Evolutionary conservation across 2,329 filamentous ascomycete genomes (phyloP), one percentile per base, ranked within the genome.

Genomic region (Laburnicola sp.): DNA sequence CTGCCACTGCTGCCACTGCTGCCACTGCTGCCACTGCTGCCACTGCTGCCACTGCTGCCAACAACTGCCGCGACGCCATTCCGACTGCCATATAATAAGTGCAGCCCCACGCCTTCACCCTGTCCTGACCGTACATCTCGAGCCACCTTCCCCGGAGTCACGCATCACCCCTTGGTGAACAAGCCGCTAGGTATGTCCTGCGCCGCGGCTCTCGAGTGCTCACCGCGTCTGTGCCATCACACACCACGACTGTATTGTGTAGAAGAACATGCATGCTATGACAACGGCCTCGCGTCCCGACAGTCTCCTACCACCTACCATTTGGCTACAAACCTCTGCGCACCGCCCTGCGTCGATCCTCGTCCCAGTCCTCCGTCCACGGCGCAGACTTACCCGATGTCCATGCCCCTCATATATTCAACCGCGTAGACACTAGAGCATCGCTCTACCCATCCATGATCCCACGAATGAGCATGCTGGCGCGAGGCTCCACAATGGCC

Each of bases 361-460:
- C 30, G 49, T 39, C 45, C 38, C 44, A 39, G 30, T 30, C 21
- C 45, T 48, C 45, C 30, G 35, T 45, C 35, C 36, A 30, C 36
- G 39, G 39, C 32, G 8, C 16, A 11, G 30, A 21, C 28, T 43
- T 27, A n/a, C 7, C 16, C 31, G 23, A 16, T 16, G 11, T 16
- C 16, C 16, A 31, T 32, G 25, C 44, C 50, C 44, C 35, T 35
- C 50, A 38, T 23, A 10, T 23, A 52, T 42, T 38, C 46, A 32
- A 23, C 23, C 46, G 28, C 34, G 36, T 22, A 44, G 32, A 43
- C 42, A 32, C 46, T 41, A 55, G 54, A 60, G 48, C 50, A 53
- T 50, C 57, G 53, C 54, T 60, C 50, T 58, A 43, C 16, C 16
- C 16, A 16, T 16, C 16, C 16, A 16, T 16, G 16, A 16, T 35